These are phyloP conservation scores for Aeschynomene evenia DNA, from an alignment of 306 rosid species.

Conservation along the genomic window DNA sequence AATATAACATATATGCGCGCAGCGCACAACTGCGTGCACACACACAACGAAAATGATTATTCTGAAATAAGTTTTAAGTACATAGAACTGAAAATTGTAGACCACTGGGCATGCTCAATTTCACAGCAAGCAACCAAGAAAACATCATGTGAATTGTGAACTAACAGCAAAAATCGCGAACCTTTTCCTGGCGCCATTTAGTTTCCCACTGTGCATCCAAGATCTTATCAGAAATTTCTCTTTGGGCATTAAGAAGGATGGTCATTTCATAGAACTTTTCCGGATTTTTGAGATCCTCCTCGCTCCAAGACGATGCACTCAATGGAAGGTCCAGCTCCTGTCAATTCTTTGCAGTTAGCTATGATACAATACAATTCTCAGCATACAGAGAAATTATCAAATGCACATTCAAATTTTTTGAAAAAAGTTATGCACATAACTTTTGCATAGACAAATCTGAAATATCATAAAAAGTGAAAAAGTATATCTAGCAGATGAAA, in stretches of 20 bases:
- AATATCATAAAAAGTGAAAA: not conserved
- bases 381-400: constrained; percentile 7
- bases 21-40: not conserved
- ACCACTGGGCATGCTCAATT: not conserved
- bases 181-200: constrained; percentile 94
- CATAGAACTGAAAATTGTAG: not conserved
- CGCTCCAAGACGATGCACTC: constrained; percentile 86
- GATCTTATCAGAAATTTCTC: constrained; percentile 86
- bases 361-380: too few relatives aligned
- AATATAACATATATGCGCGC: not conserved
- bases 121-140: constrained; percentile 3
- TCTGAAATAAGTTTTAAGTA: constrained; percentile 1
- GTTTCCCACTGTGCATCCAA: constrained; percentile 92
- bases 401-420: not conserved
- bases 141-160: not conserved
- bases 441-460: constrained; percentile 5
- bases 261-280: constrained; percentile 85
- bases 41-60: not conserved
- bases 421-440: constrained; percentile 17
- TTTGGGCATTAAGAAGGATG: constrained; percentile 90
- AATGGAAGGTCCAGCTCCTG: constrained; percentile 92
- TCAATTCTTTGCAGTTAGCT: constrained; percentile 42
- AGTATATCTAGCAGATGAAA: constrained; percentile 18
- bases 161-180: constrained; percentile 32
- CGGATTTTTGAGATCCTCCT: constrained; percentile 84